phyloP scores from a whole-genome alignment of 352 stramenopile species.

The Phytopythium boreale region DNA sequence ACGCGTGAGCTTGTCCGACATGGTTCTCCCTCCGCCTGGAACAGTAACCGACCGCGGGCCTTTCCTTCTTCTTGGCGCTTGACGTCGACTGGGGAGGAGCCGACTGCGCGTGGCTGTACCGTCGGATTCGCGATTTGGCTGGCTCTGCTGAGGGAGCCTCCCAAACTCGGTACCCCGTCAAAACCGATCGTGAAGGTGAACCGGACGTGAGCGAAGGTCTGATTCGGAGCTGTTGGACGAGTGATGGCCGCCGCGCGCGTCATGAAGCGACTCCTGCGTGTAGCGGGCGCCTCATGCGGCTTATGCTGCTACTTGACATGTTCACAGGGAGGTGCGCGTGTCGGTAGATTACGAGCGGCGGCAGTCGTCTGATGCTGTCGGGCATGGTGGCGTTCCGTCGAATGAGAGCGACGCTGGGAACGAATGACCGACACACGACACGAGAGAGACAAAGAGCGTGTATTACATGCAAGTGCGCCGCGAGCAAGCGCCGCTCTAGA shows the following conservation, averaged over 20 bases:
- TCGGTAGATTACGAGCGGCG: not conserved
- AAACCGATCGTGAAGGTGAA: too few relatives aligned
- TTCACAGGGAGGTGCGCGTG: not conserved
- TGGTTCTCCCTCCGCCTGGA: too few relatives aligned
- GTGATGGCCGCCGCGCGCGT: not conserved
- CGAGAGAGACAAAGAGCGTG: not conserved
- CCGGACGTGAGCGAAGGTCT: too few relatives aligned
- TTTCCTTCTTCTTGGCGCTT: constrained; percentile 15
- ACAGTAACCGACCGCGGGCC: too few relatives aligned
- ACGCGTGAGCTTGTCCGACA: constrained; percentile 94
- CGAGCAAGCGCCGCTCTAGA: not conserved
- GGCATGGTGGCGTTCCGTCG: too few relatives aligned
- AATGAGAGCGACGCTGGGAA: too few relatives aligned
- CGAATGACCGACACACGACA: not conserved
- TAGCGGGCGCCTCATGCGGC: too few relatives aligned
- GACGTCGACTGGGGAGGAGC: constrained; percentile 5
- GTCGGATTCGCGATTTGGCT: constrained; percentile 21
- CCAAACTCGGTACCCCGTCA: constrained; percentile 2
- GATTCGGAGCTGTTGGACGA: too few relatives aligned
- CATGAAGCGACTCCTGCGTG: not conserved
- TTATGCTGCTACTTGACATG: too few relatives aligned
- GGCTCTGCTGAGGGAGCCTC: constrained; percentile 11
- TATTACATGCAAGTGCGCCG: not conserved
- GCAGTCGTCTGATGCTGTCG: not conserved
- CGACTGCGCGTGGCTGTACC: constrained; percentile 11